Conservation (phyloP, 2,329 filamentous ascomycete genomes). For the Cladophialophora exuberans region DNA sequence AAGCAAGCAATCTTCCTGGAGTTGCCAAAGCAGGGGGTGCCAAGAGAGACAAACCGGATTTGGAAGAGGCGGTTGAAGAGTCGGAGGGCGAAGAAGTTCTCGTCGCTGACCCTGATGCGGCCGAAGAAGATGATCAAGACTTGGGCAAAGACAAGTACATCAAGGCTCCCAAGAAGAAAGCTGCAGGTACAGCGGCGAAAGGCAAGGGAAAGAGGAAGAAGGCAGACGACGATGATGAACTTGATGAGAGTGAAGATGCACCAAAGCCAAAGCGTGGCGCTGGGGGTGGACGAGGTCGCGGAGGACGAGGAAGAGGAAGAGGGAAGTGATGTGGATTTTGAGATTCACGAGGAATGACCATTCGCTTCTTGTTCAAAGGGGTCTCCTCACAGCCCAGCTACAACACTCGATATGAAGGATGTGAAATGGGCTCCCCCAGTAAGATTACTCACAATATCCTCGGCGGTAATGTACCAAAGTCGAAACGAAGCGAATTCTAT, state of each 20-base stretch:
- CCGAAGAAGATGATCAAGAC: conserved; percentile 76
- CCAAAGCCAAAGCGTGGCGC: conserved; percentile 26
- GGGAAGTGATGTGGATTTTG: conserved; percentile 1
- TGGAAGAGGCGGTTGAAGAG: conserved; percentile 95
- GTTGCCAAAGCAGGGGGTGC: conserved; percentile 62
- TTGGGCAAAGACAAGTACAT: conserved; percentile 96
- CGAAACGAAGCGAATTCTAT: no score
- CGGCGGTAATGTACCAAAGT: no score
- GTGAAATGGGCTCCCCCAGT: no score
- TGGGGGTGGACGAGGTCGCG: conserved; percentile 9
- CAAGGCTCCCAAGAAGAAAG: conserved; percentile 80
- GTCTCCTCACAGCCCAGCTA: no score
- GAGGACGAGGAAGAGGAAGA: conserved; percentile 24
- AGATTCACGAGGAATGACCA: no score
- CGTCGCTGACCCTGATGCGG: conserved; percentile 50
- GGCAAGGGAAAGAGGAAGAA: conserved; percentile 36
- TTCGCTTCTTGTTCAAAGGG: no score
- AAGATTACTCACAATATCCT: no score
- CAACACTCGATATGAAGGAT: no score
- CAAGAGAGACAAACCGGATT: conserved; percentile 79
- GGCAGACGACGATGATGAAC: conserved; percentile 21
- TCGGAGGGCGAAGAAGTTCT: conserved; percentile 69
- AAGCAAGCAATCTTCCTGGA: conserved; percentile 75
- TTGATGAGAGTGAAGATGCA: conserved; percentile 16
- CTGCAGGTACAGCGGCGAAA: conserved; percentile 42